Percentiles rank a stretch among this genome's conserved stretches.
These are phyloP conservation scores for Coemansia asiatica DNA, from an alignment of 192 early-diverging fungal species.

Conservation along the genomic window DNA sequence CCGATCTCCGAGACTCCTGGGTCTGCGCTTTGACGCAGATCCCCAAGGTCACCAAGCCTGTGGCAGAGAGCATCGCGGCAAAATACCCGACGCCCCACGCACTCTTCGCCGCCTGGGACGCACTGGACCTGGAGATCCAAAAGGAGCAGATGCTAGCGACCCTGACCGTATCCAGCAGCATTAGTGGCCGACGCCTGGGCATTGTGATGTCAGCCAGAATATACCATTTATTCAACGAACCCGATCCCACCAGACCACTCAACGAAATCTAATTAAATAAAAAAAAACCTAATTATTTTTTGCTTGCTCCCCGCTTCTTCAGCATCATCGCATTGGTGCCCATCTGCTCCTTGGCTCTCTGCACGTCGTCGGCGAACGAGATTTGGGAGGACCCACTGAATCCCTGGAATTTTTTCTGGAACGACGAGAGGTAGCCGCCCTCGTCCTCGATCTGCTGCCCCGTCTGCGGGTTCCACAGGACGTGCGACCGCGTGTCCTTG, in stretches of 20 bases:
- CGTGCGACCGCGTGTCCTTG: slow-evolving; percentile 91
- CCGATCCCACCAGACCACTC: slow-evolving; percentile 22
- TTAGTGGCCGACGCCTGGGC: slow-evolving; percentile 32
- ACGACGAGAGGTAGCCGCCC: slow-evolving; percentile 77
- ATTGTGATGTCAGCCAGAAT: slow-evolving; percentile 31
- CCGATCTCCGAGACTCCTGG: slow-evolving; percentile 41
- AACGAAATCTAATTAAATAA: slow-evolving; percentile 22
- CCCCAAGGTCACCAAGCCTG: slow-evolving; percentile 36
- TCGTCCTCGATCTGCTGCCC: slow-evolving; percentile 65
- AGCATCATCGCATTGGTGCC: slow-evolving; percentile 12
- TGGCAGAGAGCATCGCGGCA: slow-evolving; percentile 32
- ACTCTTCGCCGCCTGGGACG: slow-evolving; percentile 35
- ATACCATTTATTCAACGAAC: slow-evolving; percentile 29
- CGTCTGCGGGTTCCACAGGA: slow-evolving; percentile 85
- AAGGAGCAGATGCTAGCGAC: slow-evolving; percentile 27
- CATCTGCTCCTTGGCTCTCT: slow-evolving; percentile 8
- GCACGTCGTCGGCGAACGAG: slow-evolving; percentile 22
- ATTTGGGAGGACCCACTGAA: slow-evolving; percentile 57
- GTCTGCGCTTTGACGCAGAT: slow-evolving; percentile 37
- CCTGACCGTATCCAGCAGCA: slow-evolving; percentile 14
- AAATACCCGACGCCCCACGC: slow-evolving; percentile 30
- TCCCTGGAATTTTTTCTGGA: slow-evolving; percentile 77
- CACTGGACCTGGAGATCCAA: background rate
- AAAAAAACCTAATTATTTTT: slow-evolving; percentile 10
- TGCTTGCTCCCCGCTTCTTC: slow-evolving; percentile 18